Base-by-base conservation (phyloP, 2,329 filamentous ascomycete genomes). In the Verticillium klebahnii region DNA sequence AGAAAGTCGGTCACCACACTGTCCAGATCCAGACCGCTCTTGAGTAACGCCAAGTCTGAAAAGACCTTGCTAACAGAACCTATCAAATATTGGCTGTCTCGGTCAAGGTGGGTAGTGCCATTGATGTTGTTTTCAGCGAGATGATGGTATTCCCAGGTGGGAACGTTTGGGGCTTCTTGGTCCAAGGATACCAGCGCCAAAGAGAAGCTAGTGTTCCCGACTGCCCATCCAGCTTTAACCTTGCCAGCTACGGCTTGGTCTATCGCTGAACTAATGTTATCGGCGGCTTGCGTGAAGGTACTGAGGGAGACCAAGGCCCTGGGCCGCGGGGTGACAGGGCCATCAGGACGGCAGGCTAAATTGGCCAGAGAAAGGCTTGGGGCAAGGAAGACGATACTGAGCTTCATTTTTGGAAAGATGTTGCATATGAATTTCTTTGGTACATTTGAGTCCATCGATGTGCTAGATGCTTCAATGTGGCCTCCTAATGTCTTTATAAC, bases 131-230 rank as follows among this genome's bases (percentile, higher is more conserved):
- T 66, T 1, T 68, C 60, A 3, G 72, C 71, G 1, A 75, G 69
- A 57, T 79, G 75, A 55, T 79, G 77, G 57, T 76, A 77, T 60
- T 79, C 74, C 76, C 76, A 80, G 7, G 79, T 31, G 1, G 73
- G 72, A 1, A 68, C 61, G 4, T 64, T 61, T 8, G 69, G 60
- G 5, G 70, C 61, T 0, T 63, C 36, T 32, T 75, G 72, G 19
- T 72, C 67, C 5, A 69, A 64, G 12, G 73, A 74, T 6, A 78
- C 64, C 1, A 78, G 59, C 2, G 70, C 73, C 0, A 78, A 56
- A 0, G 77, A 78, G 63, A 80, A 77, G 0, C 77, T 78, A 0
- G 72, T 70, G 34, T 78, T 77, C 0, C 69, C 63, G 0, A 72
- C 67, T 0, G 71, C 64, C 71, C 74, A 79, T 0, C 76, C 76